Evolutionary conservation across 129 eudicot genomes (phyloP), one percentile per base, ranked within the genome.

Genomic region (Escallonia herrerae): DNA sequence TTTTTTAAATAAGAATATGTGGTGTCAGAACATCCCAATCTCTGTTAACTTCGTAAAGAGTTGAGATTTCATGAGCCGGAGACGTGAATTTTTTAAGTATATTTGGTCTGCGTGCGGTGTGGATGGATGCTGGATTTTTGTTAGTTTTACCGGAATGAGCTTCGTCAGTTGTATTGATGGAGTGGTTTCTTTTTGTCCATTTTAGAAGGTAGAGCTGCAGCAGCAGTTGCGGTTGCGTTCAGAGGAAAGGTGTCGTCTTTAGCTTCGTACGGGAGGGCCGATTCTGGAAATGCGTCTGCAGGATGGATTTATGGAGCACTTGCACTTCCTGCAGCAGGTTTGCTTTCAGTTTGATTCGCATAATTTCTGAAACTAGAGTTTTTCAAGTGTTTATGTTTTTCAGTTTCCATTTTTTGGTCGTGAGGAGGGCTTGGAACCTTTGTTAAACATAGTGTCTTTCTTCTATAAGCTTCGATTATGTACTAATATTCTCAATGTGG

Each of bases 321-420:
- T 56, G 91, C 87, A 22, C 86, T 94, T 51, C 99, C 99, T 59
- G 91, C 97, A 43, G 95, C 99, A 89, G 95, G 99, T 94, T 52
- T 56, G 3, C 42, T 15, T 15, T 53, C 13, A 39, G 41, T 44
- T 43, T 62, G 10, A 33, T 51, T 57, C 10, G 4, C 45, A 43
- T 55, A 53, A 3, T 3, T 52, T n/a, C 8, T 22, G 33, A 22
- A 22, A 22, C 33, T 22, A 22, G 33, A 22, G 33, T 22, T 22
- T 22, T 0, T 22, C 33, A 22, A 22, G 33, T 22, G 33, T 22
- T 22, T 22, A 22, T 22, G 33, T 22, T 22, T 22, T 22, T 22
- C 33, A 22, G 33, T 22, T 14, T 5, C 4, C 22, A 5, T 40
- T 0, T 9, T 51, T 9, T 45, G 10, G 6, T 67, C 42, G 5